Percentiles rank a stretch among this genome's conserved stretches.
These are phyloP conservation scores for Leucosporidium creatinivorum DNA, from an alignment of 768 basidiomycete species.

Conservation along the genomic window DNA sequence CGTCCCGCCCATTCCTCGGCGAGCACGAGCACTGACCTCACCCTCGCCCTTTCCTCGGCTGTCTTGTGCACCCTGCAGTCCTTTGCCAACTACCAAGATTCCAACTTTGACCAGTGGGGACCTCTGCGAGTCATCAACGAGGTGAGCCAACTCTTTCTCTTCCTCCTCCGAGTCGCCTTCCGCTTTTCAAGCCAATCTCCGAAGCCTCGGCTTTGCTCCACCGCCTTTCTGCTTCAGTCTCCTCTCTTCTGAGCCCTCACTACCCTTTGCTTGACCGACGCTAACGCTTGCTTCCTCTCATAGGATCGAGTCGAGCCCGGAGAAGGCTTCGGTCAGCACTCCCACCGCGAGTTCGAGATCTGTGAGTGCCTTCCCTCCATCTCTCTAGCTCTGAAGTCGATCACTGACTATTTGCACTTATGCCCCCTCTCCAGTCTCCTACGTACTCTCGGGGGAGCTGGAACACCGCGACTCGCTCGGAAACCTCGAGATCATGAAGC, in stretches of 20 bases:
- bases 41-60: not conserved
- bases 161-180: too few species aligned
- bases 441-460: conserved; percentile 67
- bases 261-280: too few species aligned
- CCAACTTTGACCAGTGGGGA: conserved; percentile 55
- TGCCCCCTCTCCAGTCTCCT: conserved; percentile 48
- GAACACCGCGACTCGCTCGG: conserved; percentile 89
- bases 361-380: conserved; percentile 44
- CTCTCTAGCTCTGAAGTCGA: too few species aligned
- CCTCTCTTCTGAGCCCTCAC: too few species aligned
- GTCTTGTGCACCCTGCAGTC: conserved; percentile 29
- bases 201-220: too few species aligned
- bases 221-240: too few species aligned
- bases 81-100: conserved; percentile 55
- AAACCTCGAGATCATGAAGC: conserved; percentile 77
- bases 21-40: not conserved
- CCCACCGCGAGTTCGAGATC: conserved; percentile 67
- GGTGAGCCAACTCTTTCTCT: not conserved
- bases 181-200: too few species aligned
- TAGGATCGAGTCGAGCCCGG: conserved; percentile 63
- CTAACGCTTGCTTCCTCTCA: not conserved
- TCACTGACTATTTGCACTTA: too few species aligned
- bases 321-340: conserved; percentile 68
- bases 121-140: conserved; percentile 85
- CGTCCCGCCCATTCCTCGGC: not conserved